Conservation (phyloP, 257 asterid genomes). For the Rauvolfia tetraphylla region DNA sequence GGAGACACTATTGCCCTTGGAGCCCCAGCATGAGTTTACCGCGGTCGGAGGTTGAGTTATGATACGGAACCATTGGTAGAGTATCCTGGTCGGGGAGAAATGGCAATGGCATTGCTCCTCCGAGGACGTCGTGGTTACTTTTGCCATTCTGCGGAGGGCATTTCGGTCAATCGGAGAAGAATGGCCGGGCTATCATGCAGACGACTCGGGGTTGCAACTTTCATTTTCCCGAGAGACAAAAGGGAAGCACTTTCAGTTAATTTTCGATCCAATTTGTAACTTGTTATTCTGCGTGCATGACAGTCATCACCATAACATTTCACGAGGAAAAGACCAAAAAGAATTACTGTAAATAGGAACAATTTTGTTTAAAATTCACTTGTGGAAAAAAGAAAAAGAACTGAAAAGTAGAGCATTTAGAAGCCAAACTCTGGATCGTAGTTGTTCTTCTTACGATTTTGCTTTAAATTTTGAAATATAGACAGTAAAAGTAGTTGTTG, state of each 20-base stretch:
- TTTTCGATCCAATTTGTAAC: conserved; percentile 2
- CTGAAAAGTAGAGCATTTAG: background rate
- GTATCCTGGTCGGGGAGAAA: conserved; percentile 11
- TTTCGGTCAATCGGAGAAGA: background rate
- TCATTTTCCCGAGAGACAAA: background rate
- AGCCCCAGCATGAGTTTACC: conserved; percentile 6
- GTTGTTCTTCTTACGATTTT: background rate
- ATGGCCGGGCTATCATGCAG: too few species aligned
- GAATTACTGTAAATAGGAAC: background rate
- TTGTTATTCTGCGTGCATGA: background rate
- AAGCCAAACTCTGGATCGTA: background rate
- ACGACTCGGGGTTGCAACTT: background rate
- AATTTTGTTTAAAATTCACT: conserved; percentile 2
- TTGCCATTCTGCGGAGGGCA: background rate
- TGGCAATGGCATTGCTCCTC: background rate
- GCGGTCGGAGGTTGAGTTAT: conserved; percentile 10
- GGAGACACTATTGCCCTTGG: conserved; percentile 23
- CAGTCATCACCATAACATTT: background rate
- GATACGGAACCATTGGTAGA: background rate
- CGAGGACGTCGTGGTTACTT: background rate
- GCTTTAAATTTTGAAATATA: too few species aligned
- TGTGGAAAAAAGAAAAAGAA: background rate
- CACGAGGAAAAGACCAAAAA: too few species aligned
- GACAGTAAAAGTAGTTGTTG: too few species aligned
- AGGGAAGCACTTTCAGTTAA: background rate